phyloP scores from a whole-genome alignment of 768 basidiomycete genomes.

The Coprinellus aureogranulatus region DNA sequence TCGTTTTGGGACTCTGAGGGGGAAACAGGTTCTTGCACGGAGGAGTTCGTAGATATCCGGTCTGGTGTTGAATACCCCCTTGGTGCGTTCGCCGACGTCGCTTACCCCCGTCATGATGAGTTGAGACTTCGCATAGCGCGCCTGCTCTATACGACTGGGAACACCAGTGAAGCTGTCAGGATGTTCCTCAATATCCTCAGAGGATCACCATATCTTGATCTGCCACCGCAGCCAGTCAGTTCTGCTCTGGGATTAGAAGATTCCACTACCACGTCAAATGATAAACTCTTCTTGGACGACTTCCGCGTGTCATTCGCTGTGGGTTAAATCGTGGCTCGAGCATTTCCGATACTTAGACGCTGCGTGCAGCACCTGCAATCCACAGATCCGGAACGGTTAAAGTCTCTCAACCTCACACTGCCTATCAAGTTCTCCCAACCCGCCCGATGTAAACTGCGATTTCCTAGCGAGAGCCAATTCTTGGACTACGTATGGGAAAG shows the following conservation, averaged over 20 bases:
- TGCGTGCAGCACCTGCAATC: conserved; percentile 64
- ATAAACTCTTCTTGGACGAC: conserved; percentile 80
- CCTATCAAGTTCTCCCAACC: conserved; percentile 67
- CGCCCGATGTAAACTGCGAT: conserved; percentile 54
- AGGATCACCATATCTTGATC: conserved; percentile 32
- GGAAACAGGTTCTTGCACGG: conserved; percentile 31
- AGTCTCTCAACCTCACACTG: conserved; percentile 48
- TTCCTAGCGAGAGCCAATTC: conserved; percentile 47
- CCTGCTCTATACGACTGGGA: conserved; percentile 87
- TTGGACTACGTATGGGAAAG: conserved; percentile 55
- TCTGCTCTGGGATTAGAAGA: conserved; percentile 18
- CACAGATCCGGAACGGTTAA: conserved; percentile 46
- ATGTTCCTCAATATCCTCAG: conserved; percentile 75
- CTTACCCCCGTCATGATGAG: neutral
- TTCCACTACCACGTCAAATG: conserved; percentile 33
- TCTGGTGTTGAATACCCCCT: conserved; percentile 79
- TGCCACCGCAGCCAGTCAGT: neutral
- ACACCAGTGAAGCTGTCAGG: conserved; percentile 70
- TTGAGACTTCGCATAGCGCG: conserved; percentile 51
- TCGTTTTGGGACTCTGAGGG: conserved; percentile 80
- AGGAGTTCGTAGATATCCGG: conserved; percentile 61
- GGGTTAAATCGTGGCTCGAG: conserved; percentile 1
- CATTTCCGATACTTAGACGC: neutral
- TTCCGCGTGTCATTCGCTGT: conserved; percentile 85
- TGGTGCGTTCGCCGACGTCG: conserved; percentile 38